Conservation (phyloP, 139 green algal genomes). For the Trebouxia sp. region DNA sequence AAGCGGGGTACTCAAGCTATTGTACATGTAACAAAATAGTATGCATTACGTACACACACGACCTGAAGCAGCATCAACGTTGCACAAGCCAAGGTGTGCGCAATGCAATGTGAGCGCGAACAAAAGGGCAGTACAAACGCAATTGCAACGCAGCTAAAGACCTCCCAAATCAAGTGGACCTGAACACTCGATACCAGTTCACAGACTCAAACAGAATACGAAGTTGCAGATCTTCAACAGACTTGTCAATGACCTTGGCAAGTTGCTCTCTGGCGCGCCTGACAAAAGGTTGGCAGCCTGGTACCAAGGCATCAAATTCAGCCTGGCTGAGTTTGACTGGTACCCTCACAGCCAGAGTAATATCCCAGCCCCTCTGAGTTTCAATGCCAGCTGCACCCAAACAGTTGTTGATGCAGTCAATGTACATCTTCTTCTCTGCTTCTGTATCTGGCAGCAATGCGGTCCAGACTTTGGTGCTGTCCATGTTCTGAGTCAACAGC, state of each 20-base stretch:
- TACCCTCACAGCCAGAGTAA: neutral
- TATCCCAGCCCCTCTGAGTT: neutral
- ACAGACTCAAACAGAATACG: slow-evolving; percentile 10
- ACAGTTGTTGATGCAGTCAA: neutral
- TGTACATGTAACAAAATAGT: too few relatives aligned
- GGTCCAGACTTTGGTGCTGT: neutral
- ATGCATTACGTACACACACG: too few relatives aligned
- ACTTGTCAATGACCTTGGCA: neutral
- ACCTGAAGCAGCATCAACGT: too few relatives aligned
- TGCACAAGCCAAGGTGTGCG: too few relatives aligned
- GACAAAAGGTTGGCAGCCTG: slow-evolving; percentile 15
- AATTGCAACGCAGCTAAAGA: too few relatives aligned
- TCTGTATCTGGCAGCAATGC: neutral
- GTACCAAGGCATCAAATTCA: slow-evolving; percentile 1
- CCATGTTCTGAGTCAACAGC: neutral
- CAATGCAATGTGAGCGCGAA: too few relatives aligned
- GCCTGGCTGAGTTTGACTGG: slow-evolving; percentile 4
- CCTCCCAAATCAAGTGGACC: neutral
- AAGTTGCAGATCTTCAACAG: neutral
- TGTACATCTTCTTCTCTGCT: neutral
- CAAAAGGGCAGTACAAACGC: too few relatives aligned
- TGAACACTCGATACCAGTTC: slow-evolving; percentile 2
- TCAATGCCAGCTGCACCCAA: slow-evolving; percentile 6
- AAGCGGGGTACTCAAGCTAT: too few relatives aligned
- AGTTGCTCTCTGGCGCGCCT: neutral